Conservation (phyloP, 345 rosid genomes). For the Eucalyptus marginata region DNA sequence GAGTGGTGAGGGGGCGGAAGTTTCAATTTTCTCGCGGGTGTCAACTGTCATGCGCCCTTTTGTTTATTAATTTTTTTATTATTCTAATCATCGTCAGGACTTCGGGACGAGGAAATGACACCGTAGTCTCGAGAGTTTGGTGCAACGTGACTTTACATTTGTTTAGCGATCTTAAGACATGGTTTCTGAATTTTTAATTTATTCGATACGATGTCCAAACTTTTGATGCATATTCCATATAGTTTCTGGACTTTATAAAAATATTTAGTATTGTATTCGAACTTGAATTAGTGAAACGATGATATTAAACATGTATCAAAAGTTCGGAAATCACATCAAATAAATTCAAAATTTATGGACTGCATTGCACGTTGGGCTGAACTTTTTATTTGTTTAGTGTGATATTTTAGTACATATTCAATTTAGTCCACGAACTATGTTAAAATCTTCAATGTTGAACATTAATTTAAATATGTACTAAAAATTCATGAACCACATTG, state of each 20-base stretch:
- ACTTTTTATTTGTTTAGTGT: rapidly evolving
- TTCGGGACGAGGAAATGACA: background rate
- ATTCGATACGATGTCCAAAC: rapidly evolving
- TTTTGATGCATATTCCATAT: rapidly evolving
- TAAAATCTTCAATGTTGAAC: background rate
- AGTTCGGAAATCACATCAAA: rapidly evolving
- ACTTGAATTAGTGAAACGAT: background rate
- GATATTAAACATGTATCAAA: rapidly evolving
- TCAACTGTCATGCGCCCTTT: background rate
- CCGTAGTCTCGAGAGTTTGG: too few relatives aligned
- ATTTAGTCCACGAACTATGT: background rate
- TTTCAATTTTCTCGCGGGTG: background rate
- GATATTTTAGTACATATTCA: rapidly evolving
- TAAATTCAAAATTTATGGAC: rapidly evolving
- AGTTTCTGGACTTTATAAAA: rapidly evolving
- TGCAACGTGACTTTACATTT: too few relatives aligned
- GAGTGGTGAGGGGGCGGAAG: background rate
- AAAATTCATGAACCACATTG: rapidly evolving
- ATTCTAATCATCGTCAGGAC: too few relatives aligned
- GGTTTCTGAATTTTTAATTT: rapidly evolving
- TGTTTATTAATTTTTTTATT: background rate
- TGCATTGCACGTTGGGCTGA: rapidly evolving
- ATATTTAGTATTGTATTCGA: rapidly evolving
- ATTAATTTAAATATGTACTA: background rate
- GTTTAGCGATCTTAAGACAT: too few relatives aligned